These are phyloP conservation scores for Begonia loranthoides DNA, from an alignment of 306 rosid species.

Conservation along the genomic window DNA sequence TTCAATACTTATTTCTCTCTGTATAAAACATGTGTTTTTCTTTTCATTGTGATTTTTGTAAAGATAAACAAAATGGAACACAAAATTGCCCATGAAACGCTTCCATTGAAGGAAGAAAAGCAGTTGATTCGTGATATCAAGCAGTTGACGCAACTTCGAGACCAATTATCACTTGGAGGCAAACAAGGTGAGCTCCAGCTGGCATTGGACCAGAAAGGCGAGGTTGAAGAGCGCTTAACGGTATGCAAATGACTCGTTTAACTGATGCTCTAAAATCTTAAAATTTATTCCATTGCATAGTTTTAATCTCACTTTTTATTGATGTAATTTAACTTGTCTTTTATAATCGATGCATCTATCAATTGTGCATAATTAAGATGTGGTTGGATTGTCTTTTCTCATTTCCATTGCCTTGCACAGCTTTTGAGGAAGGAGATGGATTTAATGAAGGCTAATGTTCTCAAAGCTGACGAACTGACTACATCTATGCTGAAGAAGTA, in stretches of 20 bases:
- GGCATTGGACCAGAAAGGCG: slow-evolving; percentile 37
- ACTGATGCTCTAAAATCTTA: no score
- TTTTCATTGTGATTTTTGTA: not conserved
- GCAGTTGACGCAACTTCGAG: slow-evolving; percentile 63
- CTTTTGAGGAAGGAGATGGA: slow-evolving; percentile 54
- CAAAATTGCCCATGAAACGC: slow-evolving; percentile 63
- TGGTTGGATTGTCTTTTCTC: no score
- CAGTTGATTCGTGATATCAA: slow-evolving; percentile 62
- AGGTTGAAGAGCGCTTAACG: slow-evolving; percentile 48
- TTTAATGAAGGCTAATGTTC: slow-evolving; percentile 33
- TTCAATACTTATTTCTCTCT: not conserved
- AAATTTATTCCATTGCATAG: no score
- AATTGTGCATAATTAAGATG: no score
- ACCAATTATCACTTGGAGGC: slow-evolving; percentile 45
- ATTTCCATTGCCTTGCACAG: slow-evolving; percentile 11
- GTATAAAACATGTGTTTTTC: no score
- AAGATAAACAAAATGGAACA: slow-evolving; percentile 68
- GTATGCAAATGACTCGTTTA: no score
- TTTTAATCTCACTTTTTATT: no score
- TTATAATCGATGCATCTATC: no score
- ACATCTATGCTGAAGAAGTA: slow-evolving; percentile 44
- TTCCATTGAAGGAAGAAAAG: slow-evolving; percentile 69
- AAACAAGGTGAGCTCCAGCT: slow-evolving; percentile 48
- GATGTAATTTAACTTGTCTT: no score
- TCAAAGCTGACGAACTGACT: slow-evolving; percentile 37